Evolutionary conservation across 1,139 yeast genomes (phyloP), one percentile per base, ranked within the genome.

Genomic region (Taphrina flavorubra): DNA sequence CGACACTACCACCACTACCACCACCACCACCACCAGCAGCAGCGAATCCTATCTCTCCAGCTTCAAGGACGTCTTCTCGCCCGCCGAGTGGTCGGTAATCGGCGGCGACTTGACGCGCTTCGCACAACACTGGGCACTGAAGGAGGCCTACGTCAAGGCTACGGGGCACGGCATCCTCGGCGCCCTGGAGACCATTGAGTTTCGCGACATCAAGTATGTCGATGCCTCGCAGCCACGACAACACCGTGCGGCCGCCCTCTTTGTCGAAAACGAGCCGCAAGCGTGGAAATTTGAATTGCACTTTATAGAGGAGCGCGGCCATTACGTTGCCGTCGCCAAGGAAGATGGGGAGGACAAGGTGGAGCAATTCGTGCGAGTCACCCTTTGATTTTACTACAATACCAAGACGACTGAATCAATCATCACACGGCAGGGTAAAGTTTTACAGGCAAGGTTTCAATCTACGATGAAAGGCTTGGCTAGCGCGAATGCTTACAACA

Each of bases 121-220:
- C 13, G 70, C 63, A 44, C 64, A 69, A 16, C 72, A 67, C 36
- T 72, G 74, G 74, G 72, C 74, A 13, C 66, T 72, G 47, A 72
- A 72, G 42, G 74, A 72, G 46, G 71, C 73, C 4, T 72, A 70
- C 42, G 72, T 73, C 51, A 72, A 72, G 46, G 74, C 73, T 20
- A 59, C 67, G 14, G 74, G 74, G 2, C 62, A 65, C 47, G 74
- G 74, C 8, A 65, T 72, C 37, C 67, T 68, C 20, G 58, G 70
- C 8, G 68, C 70, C 51, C 51, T 72, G 18, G 55, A 34, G 11
- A 42, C 71, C 2, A 69, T 72, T 62, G 71, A 68, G 58, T 72
- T 72, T 40, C 51, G 47, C 4, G 36, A 59, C 18, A 71, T 72
- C 20, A 31, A 37, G 36, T 63, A 63, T 18, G 70, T 57, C 58